Evolutionary conservation across 345 rosid species (phyloP).

Genomic region (Pseudoturritis turrita): DNA sequence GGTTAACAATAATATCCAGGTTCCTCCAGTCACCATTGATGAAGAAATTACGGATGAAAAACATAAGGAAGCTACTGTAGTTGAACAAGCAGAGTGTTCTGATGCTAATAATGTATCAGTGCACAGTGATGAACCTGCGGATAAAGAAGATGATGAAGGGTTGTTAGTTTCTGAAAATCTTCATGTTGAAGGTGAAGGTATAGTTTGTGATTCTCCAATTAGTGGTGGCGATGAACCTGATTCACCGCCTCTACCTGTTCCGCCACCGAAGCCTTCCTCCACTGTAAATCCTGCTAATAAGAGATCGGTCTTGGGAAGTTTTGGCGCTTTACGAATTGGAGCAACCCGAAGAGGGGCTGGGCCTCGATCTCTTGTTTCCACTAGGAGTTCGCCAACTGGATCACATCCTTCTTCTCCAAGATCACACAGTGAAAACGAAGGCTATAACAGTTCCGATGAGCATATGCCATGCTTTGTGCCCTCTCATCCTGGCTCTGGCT

Average conservation of each 20-base stretch:
- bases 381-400: slow-evolving; percentile 76
- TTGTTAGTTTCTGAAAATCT: slow-evolving; percentile 42
- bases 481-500: slow-evolving; percentile 67
- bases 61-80: slow-evolving; percentile 46
- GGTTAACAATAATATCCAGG: slow-evolving; percentile 34
- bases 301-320: slow-evolving; percentile 45
- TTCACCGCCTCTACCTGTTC: slow-evolving; percentile 85
- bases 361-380: slow-evolving; percentile 69
- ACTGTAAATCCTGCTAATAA: slow-evolving; percentile 44
- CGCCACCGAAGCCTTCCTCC: slow-evolving; percentile 65
- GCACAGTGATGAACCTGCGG: slow-evolving; percentile 39
- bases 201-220: slow-evolving; percentile 39
- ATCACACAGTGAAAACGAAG: slow-evolving; percentile 85
- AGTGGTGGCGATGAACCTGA: slow-evolving; percentile 40
- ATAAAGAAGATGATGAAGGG: slow-evolving; percentile 35
- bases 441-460: slow-evolving; percentile 99
- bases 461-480: slow-evolving; percentile 73
- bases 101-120: slow-evolving; percentile 45
- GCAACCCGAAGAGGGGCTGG: slow-evolving; percentile 56
- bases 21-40: slow-evolving; percentile 42
- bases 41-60: slow-evolving; percentile 60
- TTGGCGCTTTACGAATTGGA: slow-evolving; percentile 56
- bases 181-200: slow-evolving; percentile 45
- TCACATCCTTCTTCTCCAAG: slow-evolving; percentile 97
- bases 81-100: slow-evolving; percentile 48